Percentiles rank a stretch among this genome's conserved stretches.
These are phyloP conservation scores for Gossypium longicalyx DNA, from an alignment of 345 rosid species.

Conservation along the genomic window DNA sequence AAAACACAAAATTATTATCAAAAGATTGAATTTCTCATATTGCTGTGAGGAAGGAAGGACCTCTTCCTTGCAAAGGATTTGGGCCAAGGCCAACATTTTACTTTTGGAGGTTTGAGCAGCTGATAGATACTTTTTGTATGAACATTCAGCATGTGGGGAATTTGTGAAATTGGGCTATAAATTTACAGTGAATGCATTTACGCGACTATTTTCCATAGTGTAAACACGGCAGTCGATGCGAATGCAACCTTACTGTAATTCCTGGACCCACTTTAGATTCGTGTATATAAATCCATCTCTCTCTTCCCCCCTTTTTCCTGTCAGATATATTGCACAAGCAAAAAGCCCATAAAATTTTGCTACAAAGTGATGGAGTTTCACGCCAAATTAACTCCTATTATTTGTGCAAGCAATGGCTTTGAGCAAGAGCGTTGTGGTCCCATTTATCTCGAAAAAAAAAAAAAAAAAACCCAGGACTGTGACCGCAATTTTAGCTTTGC, in stretches of 20 bases:
- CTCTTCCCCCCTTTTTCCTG: slow-evolving; percentile 12
- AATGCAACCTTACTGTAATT: slow-evolving; percentile 10
- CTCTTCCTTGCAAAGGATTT: too few relatives aligned
- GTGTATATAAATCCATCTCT: neutral
- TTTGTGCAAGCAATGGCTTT: neutral
- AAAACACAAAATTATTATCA: too few relatives aligned
- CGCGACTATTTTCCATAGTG: neutral
- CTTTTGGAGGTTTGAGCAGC: too few relatives aligned
- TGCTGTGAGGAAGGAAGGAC: too few relatives aligned
- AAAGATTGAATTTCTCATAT: too few relatives aligned
- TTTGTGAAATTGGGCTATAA: too few relatives aligned
- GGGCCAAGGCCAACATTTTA: too few relatives aligned
- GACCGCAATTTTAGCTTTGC: neutral
- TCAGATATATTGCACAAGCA: slow-evolving; percentile 2
- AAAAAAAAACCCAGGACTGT: too few relatives aligned
- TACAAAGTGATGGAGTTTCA: neutral
- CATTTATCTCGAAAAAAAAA: neutral
- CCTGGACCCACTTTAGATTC: slow-evolving; percentile 9
- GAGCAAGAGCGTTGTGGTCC: neutral
- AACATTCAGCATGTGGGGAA: too few relatives aligned
- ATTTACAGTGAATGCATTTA: neutral
- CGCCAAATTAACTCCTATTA: neutral
- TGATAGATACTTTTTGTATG: too few relatives aligned
- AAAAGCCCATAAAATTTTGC: neutral
- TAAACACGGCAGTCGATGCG: slow-evolving; percentile 12